These are phyloP conservation scores for Pythium sp. DNA, from an alignment of 352 stramenopile genomes.

Conservation along the genomic window DNA sequence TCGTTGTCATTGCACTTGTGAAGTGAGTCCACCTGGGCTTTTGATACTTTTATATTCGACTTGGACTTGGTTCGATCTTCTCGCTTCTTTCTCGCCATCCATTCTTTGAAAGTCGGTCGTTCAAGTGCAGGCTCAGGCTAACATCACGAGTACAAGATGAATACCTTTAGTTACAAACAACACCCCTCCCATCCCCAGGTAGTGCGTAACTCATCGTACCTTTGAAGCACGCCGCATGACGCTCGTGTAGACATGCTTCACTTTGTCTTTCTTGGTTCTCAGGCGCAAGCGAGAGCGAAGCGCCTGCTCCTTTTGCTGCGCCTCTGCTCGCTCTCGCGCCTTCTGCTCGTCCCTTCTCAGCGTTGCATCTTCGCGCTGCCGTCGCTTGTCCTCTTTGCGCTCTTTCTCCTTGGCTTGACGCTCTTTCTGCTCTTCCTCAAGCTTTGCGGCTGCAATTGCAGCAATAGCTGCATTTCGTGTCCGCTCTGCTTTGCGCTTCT, in stretches of 20 bases:
- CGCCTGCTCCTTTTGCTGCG: neutral
- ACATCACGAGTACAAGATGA: neutral
- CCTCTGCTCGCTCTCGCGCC: neutral
- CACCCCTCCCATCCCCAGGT: neutral
- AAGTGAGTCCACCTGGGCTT: neutral
- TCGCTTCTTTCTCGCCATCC: constrained; percentile 14
- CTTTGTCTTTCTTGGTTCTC: constrained; percentile 10
- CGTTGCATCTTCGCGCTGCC: constrained; percentile 13
- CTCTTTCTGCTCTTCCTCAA: constrained; percentile 16
- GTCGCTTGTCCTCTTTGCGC: constrained; percentile 16
- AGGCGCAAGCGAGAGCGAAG: no score
- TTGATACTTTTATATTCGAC: neutral
- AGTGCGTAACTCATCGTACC: neutral
- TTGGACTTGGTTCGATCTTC: constrained; percentile 4
- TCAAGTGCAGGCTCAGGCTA: neutral
- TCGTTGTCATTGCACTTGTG: neutral
- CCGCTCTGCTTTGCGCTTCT: constrained; percentile 22
- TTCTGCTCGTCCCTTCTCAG: constrained; percentile 5
- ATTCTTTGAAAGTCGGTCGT: constrained; percentile 15
- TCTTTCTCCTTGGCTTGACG: constrained; percentile 17
- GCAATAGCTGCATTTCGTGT: neutral
- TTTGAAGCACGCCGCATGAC: constrained; percentile 11
- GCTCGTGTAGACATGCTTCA: constrained; percentile 5
- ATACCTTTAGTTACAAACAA: no score
- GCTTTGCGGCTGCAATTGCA: constrained; percentile 8